phyloP scores from a whole-genome alignment of 257 asterid species.

The Galeopsis tetrahit region DNA sequence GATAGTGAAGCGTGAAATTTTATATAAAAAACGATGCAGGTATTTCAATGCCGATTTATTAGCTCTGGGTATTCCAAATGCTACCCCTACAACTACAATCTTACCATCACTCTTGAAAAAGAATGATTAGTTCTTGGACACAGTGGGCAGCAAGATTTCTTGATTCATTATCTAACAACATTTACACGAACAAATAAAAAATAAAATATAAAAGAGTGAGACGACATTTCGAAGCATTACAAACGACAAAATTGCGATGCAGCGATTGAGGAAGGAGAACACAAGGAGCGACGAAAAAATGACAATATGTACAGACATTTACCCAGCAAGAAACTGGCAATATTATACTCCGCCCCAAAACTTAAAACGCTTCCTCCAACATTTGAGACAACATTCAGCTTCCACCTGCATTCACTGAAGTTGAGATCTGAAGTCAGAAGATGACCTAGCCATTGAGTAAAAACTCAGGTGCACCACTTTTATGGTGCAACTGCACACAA shows the following conservation, averaged over 20 bases:
- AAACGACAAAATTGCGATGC: conserved; percentile 36
- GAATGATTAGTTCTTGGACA: not conserved
- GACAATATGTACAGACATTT: conserved; percentile 48
- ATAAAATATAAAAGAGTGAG: not conserved
- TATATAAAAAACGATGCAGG: too few species aligned
- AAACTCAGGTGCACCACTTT: too few species aligned
- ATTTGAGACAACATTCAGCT: conserved; percentile 46
- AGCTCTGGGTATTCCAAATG: not conserved
- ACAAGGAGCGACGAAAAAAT: not conserved
- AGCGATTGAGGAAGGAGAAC: conserved; percentile 30
- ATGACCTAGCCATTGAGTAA: not conserved
- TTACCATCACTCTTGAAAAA: not conserved
- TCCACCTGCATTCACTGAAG: conserved; percentile 75
- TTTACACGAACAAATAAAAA: not conserved
- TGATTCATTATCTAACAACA: conserved; percentile 18
- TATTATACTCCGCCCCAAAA: conserved; percentile 32
- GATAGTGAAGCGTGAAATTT: too few species aligned
- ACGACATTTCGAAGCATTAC: conserved; percentile 14
- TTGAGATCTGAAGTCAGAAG: conserved; percentile 33
- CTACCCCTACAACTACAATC: not conserved
- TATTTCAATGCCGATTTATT: not conserved
- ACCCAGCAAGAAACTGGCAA: conserved; percentile 44
- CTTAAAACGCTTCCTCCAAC: conserved; percentile 19
- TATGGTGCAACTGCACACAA: too few species aligned
- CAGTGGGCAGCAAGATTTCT: not conserved